A percentile compares a stretch with the other conserved stretches of the same genome.
Evolutionary conservation across 1,139 yeast species (phyloP).

Genomic region (Suhomyces taliae): DNA sequence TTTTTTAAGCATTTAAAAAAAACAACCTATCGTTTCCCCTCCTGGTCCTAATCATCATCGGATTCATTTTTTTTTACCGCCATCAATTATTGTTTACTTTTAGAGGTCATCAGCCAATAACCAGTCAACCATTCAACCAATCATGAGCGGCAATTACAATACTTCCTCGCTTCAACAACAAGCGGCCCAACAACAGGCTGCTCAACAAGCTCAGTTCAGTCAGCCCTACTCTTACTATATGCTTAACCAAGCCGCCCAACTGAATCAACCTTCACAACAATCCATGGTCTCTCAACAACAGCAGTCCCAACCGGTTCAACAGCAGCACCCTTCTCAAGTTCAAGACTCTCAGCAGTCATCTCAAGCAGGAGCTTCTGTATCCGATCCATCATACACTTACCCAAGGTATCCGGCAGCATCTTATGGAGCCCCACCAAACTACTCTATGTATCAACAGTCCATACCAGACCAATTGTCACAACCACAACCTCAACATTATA

Average conservation of each 20-base stretch:
- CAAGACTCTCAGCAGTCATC: conserved; percentile 2
- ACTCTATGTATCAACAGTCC: conserved; percentile 17
- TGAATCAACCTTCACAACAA: conserved; percentile 12
- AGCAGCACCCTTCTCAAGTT: conserved; percentile 9
- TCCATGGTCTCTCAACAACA: conserved; percentile 7
- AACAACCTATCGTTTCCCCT: too few species aligned
- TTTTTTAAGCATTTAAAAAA: too few species aligned
- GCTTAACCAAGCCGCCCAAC: conserved; percentile 15
- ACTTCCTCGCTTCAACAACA: conserved; percentile 10
- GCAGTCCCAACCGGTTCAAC: conserved; percentile 10
- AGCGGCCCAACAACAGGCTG: conserved; percentile 11
- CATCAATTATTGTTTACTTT: too few species aligned
- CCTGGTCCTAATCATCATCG: too few species aligned
- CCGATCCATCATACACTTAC: conserved; percentile 10
- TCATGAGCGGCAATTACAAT: conserved; percentile 17
- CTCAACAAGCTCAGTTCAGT: conserved; percentile 13
- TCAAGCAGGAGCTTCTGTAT: conserved; percentile 5
- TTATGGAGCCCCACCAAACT: conserved; percentile 15
- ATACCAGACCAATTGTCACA: conserved; percentile 13
- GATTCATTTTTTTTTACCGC: too few species aligned
- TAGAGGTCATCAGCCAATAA: too few species aligned
- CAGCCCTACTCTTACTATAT: conserved; percentile 26
- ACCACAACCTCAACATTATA: conserved; percentile 16
- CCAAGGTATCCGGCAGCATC: conserved; percentile 11
- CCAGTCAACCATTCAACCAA: not conserved